Conservation (phyloP, 148 eudicot genomes). For the Arctostaphylos glauca region DNA sequence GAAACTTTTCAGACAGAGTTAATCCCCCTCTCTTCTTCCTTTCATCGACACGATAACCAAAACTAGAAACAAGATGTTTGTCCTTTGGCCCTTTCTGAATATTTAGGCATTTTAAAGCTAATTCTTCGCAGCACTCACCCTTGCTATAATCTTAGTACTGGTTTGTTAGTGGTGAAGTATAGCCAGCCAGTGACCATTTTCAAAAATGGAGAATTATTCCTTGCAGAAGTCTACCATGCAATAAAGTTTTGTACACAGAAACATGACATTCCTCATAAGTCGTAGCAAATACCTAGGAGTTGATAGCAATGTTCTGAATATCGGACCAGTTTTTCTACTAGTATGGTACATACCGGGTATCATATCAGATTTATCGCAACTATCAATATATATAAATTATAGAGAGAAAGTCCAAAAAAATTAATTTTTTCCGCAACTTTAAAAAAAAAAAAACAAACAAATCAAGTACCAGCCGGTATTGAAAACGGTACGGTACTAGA, state of each 20-base stretch:
- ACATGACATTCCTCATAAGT: not conserved
- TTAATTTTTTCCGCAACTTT: too few relatives aligned
- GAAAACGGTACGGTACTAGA: too few relatives aligned
- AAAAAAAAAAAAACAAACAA: too few relatives aligned
- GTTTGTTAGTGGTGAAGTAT: not conserved
- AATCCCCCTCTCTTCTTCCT: not conserved
- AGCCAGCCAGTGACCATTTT: not conserved
- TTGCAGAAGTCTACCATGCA: not conserved
- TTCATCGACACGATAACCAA: not conserved
- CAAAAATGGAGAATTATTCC: not conserved
- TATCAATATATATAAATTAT: too few relatives aligned
- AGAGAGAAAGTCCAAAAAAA: too few relatives aligned
- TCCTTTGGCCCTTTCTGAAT: not conserved
- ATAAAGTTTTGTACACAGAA: not conserved
- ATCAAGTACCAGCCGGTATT: too few relatives aligned
- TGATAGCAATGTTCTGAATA: too few relatives aligned
- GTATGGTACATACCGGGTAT: too few relatives aligned
- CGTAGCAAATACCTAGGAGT: not conserved
- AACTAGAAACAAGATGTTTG: not conserved
- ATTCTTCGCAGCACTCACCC: not conserved
- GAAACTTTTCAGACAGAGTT: not conserved
- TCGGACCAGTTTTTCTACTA: too few relatives aligned
- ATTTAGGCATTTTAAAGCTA: not conserved
- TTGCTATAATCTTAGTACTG: not conserved
- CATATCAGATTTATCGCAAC: too few relatives aligned